Conservation (phyloP, 2,329 filamentous ascomycete genomes). For the Alternaria dauci region DNA sequence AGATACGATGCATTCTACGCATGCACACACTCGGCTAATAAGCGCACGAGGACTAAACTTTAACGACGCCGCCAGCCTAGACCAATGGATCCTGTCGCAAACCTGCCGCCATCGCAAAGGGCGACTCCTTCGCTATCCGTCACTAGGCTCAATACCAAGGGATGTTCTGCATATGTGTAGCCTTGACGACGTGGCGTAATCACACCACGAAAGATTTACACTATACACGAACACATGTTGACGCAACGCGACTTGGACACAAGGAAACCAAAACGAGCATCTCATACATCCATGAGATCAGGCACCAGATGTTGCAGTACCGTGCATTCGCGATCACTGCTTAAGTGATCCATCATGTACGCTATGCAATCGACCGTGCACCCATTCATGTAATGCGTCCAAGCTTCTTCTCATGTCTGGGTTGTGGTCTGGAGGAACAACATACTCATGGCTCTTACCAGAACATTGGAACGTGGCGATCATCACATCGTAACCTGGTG, state of each 20-base stretch:
- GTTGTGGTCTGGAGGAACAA: neutral
- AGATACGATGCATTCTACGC: neutral
- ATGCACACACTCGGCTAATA: neutral
- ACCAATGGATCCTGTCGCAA: conserved; percentile 6
- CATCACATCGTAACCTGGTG: conserved; percentile 19
- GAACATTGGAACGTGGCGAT: conserved; percentile 13
- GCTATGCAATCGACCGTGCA: neutral
- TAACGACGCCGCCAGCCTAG: conserved; percentile 9
- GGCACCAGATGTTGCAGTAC: neutral
- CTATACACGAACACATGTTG: neutral
- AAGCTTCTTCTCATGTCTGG: neutral
- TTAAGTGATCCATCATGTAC: neutral
- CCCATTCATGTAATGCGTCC: neutral
- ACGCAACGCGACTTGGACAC: neutral
- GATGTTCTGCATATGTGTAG: conserved; percentile 1
- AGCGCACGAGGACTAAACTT: neutral
- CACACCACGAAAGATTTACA: neutral
- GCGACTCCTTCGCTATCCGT: conserved; percentile 11
- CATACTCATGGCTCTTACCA: neutral
- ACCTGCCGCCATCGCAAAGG: neutral
- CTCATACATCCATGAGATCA: neutral
- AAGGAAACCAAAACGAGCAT: neutral
- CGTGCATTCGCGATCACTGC: neutral
- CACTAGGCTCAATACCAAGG: neutral
- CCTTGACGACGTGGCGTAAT: conserved; percentile 6